These are phyloP conservation scores for Paraurostyla sp. DNA, from an alignment of 73 alveolate genomes.

Conservation along the genomic window DNA sequence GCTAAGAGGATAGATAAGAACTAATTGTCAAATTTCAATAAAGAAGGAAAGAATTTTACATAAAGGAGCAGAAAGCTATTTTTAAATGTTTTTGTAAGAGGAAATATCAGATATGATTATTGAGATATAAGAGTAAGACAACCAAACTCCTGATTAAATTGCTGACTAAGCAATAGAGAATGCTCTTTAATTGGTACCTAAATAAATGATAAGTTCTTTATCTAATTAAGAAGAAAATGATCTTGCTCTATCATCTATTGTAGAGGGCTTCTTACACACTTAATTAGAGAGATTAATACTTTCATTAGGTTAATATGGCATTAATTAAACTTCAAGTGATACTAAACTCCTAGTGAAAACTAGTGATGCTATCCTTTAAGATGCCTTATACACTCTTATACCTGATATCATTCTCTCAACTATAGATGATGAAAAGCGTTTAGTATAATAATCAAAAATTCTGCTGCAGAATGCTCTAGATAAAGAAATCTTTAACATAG, in stretches of 20 bases:
- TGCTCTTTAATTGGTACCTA: neutral
- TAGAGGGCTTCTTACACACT: neutral
- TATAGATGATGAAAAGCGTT: neutral
- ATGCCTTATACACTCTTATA: neutral
- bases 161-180: neutral
- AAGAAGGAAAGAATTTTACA: constrained; percentile 3
- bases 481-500: neutral
- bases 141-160: neutral
- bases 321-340: neutral
- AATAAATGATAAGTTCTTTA: neutral
- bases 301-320: neutral
- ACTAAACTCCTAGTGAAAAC: neutral
- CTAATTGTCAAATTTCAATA: neutral
- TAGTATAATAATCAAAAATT: neutral
- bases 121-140: neutral
- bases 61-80: constrained; percentile 35
- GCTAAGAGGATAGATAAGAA: neutral
- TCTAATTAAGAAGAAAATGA: neutral
- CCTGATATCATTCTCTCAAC: neutral
- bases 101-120: neutral
- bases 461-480: neutral
- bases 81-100: neutral
- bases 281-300: neutral
- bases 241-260: neutral
- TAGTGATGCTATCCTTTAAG: neutral